These are phyloP conservation scores for Trichoderma afroharzianum DNA, from an alignment of 2,329 filamentous ascomycete genomes.

Conservation along the genomic window DNA sequence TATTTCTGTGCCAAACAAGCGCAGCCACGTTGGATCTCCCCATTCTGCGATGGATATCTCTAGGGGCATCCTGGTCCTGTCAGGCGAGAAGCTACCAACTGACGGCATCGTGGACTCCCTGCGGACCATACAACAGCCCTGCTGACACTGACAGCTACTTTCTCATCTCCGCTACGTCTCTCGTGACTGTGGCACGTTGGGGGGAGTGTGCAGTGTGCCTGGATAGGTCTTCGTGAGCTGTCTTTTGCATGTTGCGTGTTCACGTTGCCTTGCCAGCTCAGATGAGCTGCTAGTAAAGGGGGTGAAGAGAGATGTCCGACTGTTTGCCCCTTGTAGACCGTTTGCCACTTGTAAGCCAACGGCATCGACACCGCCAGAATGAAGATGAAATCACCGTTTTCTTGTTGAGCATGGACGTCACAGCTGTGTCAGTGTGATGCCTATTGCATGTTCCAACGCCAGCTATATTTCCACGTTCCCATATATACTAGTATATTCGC, in stretches of 20 bases:
- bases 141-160: not conserved
- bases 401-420: not conserved
- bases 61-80: not conserved
- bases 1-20: not conserved
- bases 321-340: not conserved
- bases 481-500: not conserved
- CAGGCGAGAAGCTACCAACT: not conserved
- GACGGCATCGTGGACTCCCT: not conserved
- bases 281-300: not conserved
- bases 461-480: not conserved
- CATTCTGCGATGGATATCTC: not conserved
- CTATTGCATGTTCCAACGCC: not conserved
- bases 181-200: not conserved
- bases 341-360: not conserved
- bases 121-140: not conserved
- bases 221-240: not conserved
- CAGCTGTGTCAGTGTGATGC: not conserved
- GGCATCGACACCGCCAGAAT: not conserved
- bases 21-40: conserved; percentile 5
- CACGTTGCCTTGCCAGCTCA: not conserved
- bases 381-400: not conserved
- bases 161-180: not conserved
- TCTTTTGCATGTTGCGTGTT: not conserved
- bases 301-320: not conserved
- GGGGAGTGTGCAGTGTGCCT: not conserved